Evolutionary conservation across 345 rosid genomes (phyloP), one percentile per base, ranked within the genome.

Genomic region (Raphanus raphanistrum): DNA sequence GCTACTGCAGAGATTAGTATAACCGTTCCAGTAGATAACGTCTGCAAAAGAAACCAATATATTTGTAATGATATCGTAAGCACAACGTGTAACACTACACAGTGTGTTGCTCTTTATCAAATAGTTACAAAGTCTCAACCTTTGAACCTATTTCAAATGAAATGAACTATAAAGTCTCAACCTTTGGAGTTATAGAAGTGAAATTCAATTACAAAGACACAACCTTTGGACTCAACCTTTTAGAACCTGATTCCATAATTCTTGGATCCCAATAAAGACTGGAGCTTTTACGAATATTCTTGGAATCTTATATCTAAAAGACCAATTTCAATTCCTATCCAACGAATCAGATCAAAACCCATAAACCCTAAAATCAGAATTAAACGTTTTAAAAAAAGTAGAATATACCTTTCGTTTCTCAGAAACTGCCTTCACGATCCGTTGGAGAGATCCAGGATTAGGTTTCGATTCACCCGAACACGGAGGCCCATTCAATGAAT

Each of bases 1-100:
- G 87, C 69, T 58, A 89, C 48, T 61, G 88, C 88, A 67, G 97
- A 87, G 74, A 92, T 85, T 72, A 84, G 82, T 27, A 86, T 33
- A 13, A 84, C 81, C 15, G 90, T 84, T 68, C 87, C 87, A 68
- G 83, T 70, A 54, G 82, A 74, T 76, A 84, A 28, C 38, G 80
- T 84, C 95, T 92, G 92, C 81, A 81, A 70, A 52, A 36, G 33
- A 29, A 11, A 66, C 82, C 21, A 21, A 80, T 13, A 78, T 26
- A 78, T 50, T 58, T 43, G 8, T 50, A 17, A 0, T 35, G 25
- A 35, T 32, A n/a, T 59, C 6, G 62, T 28, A 13, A 38, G 13
- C 12, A 38, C 45, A 33, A 33, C n/a, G n/a, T 33, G 36, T 33
- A 33, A 36, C 43, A 54, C 54, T 31, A 63, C 31, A 74, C 72